phyloP scores from a whole-genome alignment of 2,329 filamentous ascomycete genomes.

The Berkeleyomyces basicola region DNA sequence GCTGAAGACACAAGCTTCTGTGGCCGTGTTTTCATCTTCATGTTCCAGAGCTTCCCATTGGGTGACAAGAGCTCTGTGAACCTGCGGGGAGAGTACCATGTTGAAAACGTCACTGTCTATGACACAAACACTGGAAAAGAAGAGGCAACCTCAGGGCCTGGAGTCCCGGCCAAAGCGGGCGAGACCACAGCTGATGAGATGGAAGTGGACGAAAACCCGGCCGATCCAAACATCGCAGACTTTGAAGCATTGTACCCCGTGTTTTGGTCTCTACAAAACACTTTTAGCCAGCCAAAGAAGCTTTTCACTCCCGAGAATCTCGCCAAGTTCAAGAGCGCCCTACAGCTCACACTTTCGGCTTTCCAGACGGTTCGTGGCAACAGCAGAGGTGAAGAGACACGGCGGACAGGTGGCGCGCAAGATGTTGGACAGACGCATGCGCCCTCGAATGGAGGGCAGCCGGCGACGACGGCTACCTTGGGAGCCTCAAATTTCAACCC shows the following conservation, averaged over 20 bases:
- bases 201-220: slow-evolving; percentile 42
- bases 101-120: slow-evolving; percentile 81
- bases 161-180: slow-evolving; percentile 15
- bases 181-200: slow-evolving; percentile 30
- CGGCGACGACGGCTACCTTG: background rate
- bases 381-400: slow-evolving; percentile 31
- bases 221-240: slow-evolving; percentile 26
- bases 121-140: slow-evolving; percentile 37
- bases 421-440: background rate
- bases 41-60: slow-evolving; percentile 94
- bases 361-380: slow-evolving; percentile 36
- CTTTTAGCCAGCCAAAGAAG: slow-evolving; percentile 76
- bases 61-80: slow-evolving; percentile 97
- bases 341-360: slow-evolving; percentile 47
- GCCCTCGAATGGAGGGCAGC: background rate
- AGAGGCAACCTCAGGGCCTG: slow-evolving; percentile 4
- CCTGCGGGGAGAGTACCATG: slow-evolving; percentile 84
- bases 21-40: slow-evolving; percentile 91
- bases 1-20: slow-evolving; percentile 97
- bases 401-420: slow-evolving; percentile 16
- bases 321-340: slow-evolving; percentile 60
- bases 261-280: slow-evolving; percentile 87
- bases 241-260: slow-evolving; percentile 66
- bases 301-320: slow-evolving; percentile 62
- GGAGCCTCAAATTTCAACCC: slow-evolving; percentile 53